phyloP scores from a whole-genome alignment of 2,329 filamentous ascomycete species.

The Albophoma yamanashiensis region DNA sequence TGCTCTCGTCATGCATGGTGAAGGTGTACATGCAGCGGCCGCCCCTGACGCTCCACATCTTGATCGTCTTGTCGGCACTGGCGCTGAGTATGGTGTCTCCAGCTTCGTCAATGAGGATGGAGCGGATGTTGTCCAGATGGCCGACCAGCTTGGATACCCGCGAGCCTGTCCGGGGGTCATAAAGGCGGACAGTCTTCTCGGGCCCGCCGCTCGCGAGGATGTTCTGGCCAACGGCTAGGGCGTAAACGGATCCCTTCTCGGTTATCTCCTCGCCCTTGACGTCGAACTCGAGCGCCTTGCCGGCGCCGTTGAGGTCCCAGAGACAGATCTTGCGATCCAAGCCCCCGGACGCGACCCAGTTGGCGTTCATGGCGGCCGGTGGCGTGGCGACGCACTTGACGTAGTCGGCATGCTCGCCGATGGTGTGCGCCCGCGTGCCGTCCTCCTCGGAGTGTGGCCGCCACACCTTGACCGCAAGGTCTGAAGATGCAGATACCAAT shows the following conservation, averaged over 20 bases:
- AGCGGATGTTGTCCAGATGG: conserved; percentile 87
- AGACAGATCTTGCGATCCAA: conserved; percentile 85
- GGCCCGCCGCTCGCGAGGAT: conserved; percentile 88
- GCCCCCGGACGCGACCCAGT: conserved; percentile 90
- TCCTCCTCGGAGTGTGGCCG: conserved; percentile 56
- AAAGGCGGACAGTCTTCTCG: conserved; percentile 84
- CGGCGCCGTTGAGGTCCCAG: conserved; percentile 85
- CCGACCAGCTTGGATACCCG: conserved; percentile 93
- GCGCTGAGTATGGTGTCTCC: conserved; percentile 89
- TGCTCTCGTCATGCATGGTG: conserved; percentile 97
- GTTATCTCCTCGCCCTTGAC: conserved; percentile 70
- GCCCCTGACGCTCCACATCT: conserved; percentile 93
- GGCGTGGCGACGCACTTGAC: conserved; percentile 89
- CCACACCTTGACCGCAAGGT: conserved; percentile 89
- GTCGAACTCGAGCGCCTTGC: conserved; percentile 79
- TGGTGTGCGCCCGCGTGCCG: conserved; percentile 47
- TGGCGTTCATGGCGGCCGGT: conserved; percentile 42
- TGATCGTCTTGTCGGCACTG: conserved; percentile 93
- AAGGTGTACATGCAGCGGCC: conserved; percentile 96
- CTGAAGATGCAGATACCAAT: conserved; percentile 84
- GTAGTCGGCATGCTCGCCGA: conserved; percentile 91
- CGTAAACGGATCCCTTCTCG: conserved; percentile 93
- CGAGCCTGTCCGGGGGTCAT: conserved; percentile 83
- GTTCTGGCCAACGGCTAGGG: conserved; percentile 66
- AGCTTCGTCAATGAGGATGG: conserved; percentile 79